Base-by-base conservation (phyloP, 495 filamentous ascomycete genomes). In the Lichina pygmaea region DNA sequence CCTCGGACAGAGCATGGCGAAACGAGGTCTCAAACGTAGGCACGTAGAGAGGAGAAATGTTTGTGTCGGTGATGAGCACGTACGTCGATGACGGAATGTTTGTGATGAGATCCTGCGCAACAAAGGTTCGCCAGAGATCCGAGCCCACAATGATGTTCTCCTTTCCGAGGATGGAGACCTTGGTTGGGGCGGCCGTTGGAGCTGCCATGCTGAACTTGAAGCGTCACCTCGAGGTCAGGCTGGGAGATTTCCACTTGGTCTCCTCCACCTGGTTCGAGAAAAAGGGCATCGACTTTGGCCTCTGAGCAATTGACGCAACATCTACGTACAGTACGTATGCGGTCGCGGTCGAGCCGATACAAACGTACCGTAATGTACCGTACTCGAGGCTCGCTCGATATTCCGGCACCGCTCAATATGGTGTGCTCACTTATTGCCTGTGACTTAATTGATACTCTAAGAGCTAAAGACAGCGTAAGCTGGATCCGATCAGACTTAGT, bases 21-120 rank as follows among this genome's bases (percentile, higher is more conserved):
- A 97, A 95, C 47, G 68, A 60, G 42, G 68, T 65, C 55, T 78
- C 62, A 63, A 95, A 95, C 43, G 57, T 53, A 12, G 83, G 71
- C 7, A 80, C 75, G 62, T 97, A 93, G 51, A 77, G 70, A 12
- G 74, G 67, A 44, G 70, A 71, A 50, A 97, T 75, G 58, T 95
- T 95, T 15, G 82, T 86, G 60, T 97, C 89, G 54, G 89, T 95
- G 53, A 97, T 77, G 41, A 97, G 75, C 41, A 94, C 80, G 59
- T 94, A 97, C 48, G 84, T 94, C 30, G 83, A 86, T 17, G 85
- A 86, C 39, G 68, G 61, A 48, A 89, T 60, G 55, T 74, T 78
- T 32, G 67, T 64, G 52, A 94, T 66, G 39, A 97, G 68, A 60
- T 95, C 91, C 53, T 78, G 61, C 43, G 74, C 73, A 52, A 95